Conservation (phyloP, 2,329 filamentous ascomycete genomes). For the Calonectria hawksworthii region DNA sequence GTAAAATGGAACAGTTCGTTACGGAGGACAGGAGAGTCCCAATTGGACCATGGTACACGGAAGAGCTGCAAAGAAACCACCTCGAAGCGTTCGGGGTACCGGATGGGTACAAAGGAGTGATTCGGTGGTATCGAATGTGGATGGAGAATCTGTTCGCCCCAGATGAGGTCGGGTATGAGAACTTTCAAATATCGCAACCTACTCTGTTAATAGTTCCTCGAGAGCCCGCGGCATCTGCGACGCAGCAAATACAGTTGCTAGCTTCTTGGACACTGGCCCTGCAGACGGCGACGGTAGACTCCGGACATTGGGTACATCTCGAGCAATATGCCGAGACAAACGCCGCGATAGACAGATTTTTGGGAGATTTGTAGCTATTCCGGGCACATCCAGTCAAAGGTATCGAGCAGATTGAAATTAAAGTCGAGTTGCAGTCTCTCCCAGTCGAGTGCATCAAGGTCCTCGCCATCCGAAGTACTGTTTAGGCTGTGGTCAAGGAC, state of each 20-base stretch:
- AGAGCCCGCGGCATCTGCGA: slow-evolving; percentile 25
- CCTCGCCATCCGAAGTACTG: slow-evolving; percentile 38
- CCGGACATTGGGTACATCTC: slow-evolving; percentile 53
- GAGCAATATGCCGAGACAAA: slow-evolving; percentile 47
- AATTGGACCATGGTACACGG: slow-evolving; percentile 45
- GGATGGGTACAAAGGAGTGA: slow-evolving; percentile 49
- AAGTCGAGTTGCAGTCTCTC: slow-evolving; percentile 54
- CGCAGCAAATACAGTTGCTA: slow-evolving; percentile 45
- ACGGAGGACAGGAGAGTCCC: slow-evolving; percentile 33
- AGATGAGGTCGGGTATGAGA: slow-evolving; percentile 43
- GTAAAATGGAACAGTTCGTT: slow-evolving; percentile 48
- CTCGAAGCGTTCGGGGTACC: slow-evolving; percentile 36
- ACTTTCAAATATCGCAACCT: slow-evolving; percentile 34
- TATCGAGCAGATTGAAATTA: slow-evolving; percentile 64
- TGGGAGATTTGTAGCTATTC: slow-evolving; percentile 26
- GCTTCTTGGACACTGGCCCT: slow-evolving; percentile 49
- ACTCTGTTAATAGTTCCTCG: slow-evolving; percentile 42
- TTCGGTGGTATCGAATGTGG: slow-evolving; percentile 51
- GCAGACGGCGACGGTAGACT: slow-evolving; percentile 51
- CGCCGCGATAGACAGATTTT: slow-evolving; percentile 38
- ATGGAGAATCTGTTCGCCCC: slow-evolving; percentile 43
- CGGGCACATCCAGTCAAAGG: slow-evolving; percentile 61
- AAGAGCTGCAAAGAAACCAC: slow-evolving; percentile 40
- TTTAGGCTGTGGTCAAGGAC: slow-evolving; percentile 66
- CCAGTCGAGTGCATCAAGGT: slow-evolving; percentile 51